Evolutionary conservation across 2,329 filamentous ascomycete genomes (phyloP).

Genomic region (Xylariomycetidae sp.): DNA sequence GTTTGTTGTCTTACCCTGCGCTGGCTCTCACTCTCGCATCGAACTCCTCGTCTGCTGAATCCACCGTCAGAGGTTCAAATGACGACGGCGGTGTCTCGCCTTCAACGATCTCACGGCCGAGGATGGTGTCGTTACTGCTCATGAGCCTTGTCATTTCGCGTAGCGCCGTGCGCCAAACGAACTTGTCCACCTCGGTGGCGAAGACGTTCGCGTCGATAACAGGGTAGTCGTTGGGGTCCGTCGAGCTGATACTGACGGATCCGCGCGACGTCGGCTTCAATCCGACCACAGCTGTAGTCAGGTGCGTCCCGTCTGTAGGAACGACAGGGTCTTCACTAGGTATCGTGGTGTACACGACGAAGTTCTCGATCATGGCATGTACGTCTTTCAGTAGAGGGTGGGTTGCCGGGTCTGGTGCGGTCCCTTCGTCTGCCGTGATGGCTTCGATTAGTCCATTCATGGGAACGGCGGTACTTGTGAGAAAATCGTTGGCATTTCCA

Average conservation of each 20-base stretch:
- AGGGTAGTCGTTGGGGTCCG: conserved; percentile 11
- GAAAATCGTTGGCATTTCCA: conserved; percentile 11
- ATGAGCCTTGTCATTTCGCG: conserved; percentile 9
- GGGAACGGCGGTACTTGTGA: conserved; percentile 13
- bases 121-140: conserved; percentile 11
- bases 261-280: conserved; percentile 18
- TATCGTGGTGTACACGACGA: conserved; percentile 15
- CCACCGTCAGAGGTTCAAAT: conserved; percentile 7
- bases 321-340: conserved; percentile 5
- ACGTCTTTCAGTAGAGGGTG: conserved; percentile 16
- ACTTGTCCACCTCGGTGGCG: conserved; percentile 16
- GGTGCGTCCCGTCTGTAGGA: conserved; percentile 15
- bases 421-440: conserved; percentile 19
- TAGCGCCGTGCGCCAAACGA: conserved; percentile 14
- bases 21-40: conserved; percentile 13
- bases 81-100: conserved; percentile 9
- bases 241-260: conserved; percentile 13
- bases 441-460: conserved; percentile 10
- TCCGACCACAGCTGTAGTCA: conserved; percentile 12
- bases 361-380: conserved; percentile 18
- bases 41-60: conserved; percentile 14
- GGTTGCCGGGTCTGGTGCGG: conserved; percentile 3
- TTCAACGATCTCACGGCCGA: conserved; percentile 13
- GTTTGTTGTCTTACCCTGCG: conserved; percentile 6
- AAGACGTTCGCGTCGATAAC: conserved; percentile 18